phyloP scores from a whole-genome alignment of 2,329 filamentous ascomycete species.

The Lachnellula willkommii region DNA sequence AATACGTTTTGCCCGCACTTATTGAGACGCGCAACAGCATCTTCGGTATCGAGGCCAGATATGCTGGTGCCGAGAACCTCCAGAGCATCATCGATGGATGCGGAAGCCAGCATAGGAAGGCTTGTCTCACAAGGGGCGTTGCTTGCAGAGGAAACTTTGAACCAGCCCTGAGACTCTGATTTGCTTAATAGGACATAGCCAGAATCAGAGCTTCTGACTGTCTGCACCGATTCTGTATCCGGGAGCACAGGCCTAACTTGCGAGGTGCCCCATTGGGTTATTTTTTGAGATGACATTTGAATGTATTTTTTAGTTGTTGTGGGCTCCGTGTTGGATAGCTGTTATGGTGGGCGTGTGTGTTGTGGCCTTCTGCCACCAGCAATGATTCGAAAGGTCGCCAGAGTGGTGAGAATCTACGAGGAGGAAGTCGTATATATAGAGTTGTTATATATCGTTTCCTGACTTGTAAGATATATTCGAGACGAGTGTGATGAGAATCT shows the following conservation, averaged over 20 bases:
- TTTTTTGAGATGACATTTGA: neutral
- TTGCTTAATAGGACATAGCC: neutral
- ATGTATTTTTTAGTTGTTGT: neutral
- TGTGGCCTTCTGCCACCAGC: neutral
- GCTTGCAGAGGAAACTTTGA: neutral
- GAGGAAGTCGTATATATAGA: neutral
- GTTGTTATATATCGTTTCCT: neutral
- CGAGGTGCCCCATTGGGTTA: neutral
- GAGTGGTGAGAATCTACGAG: neutral
- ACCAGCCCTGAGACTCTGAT: neutral
- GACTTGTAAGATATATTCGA: neutral
- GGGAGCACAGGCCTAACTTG: neutral
- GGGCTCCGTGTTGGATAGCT: neutral
- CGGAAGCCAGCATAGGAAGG: neutral
- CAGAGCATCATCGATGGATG: neutral
- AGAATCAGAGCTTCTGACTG: neutral
- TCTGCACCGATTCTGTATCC: neutral
- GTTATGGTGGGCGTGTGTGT: neutral
- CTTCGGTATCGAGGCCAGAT: slow-evolving; percentile 2
- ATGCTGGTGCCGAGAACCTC: neutral
- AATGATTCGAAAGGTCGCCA: neutral
- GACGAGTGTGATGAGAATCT: neutral
- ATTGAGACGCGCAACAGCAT: slow-evolving; percentile 2
- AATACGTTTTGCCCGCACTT: slow-evolving; percentile 2
- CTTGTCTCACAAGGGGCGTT: neutral